phyloP scores from a whole-genome alignment of 805 yeast species.

The Kodamaea kakaduensis region DNA sequence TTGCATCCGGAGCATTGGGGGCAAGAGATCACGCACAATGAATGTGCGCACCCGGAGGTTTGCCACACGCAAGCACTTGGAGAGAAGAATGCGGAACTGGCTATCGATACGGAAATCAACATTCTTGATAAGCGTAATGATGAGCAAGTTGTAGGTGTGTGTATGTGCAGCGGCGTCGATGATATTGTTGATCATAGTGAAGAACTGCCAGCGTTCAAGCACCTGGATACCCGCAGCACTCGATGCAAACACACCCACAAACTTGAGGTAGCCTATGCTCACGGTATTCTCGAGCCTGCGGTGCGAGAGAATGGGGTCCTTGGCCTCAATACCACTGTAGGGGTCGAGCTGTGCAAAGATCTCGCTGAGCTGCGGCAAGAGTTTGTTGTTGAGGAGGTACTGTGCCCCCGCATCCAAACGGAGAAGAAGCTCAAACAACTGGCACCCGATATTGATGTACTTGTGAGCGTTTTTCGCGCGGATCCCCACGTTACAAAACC shows the following conservation, averaged over 20 bases:
- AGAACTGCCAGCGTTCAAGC: slow-evolving; percentile 78
- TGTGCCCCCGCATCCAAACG: slow-evolving; percentile 61
- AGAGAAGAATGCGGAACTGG: slow-evolving; percentile 64
- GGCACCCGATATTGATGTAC: slow-evolving; percentile 72
- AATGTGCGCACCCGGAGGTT: slow-evolving; percentile 48
- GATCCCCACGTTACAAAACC: slow-evolving; percentile 49
- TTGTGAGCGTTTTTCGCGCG: slow-evolving; percentile 49
- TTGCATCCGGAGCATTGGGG: slow-evolving; percentile 33
- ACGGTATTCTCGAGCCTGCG: slow-evolving; percentile 58
- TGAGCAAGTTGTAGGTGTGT: slow-evolving; percentile 43
- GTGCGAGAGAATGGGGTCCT: slow-evolving; percentile 69
- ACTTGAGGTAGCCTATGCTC: slow-evolving; percentile 70
- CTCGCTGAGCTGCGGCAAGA: slow-evolving; percentile 85
- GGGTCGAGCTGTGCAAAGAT: slow-evolving; percentile 84
- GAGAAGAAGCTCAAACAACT: slow-evolving; percentile 62
- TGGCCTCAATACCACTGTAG: slow-evolving; percentile 64
- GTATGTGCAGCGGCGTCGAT: slow-evolving; percentile 41
- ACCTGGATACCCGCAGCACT: slow-evolving; percentile 60
- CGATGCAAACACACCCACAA: slow-evolving; percentile 69
- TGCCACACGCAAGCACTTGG: slow-evolving; percentile 59
- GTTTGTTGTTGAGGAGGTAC: slow-evolving; percentile 66
- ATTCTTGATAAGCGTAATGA: slow-evolving; percentile 54
- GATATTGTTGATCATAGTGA: slow-evolving; percentile 73
- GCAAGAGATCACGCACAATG: slow-evolving; percentile 53
- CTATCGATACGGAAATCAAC: slow-evolving; percentile 58